These are phyloP conservation scores for Ulota crispa DNA, from an alignment of 225 moss, liverwort and hornwort genomes.

Conservation along the genomic window DNA sequence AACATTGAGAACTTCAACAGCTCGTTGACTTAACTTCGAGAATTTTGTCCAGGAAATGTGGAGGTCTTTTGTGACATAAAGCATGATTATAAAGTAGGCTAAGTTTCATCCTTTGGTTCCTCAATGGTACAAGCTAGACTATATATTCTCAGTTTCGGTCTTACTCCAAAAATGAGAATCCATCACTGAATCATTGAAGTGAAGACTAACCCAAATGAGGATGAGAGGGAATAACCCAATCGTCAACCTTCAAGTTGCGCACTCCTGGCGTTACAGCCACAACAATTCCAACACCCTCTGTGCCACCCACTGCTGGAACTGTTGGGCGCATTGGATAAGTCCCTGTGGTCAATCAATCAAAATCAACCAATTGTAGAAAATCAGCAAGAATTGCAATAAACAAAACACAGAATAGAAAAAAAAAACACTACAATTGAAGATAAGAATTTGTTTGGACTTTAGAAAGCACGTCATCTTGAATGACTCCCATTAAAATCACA, in stretches of 20 bases:
- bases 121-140: background rate
- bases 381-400: background rate
- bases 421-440: background rate
- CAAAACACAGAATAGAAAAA: background rate
- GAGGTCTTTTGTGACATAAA: background rate
- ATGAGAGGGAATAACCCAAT: conserved; percentile 86
- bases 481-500: background rate
- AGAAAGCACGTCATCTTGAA: background rate
- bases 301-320: conserved; percentile 81
- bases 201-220: conserved; percentile 63
- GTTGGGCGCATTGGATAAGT: conserved; percentile 78
- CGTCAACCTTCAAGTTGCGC: conserved; percentile 61
- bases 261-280: conserved; percentile 69
- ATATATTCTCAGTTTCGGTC: background rate
- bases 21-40: background rate
- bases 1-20: background rate
- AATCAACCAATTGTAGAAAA: conserved; percentile 16
- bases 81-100: background rate
- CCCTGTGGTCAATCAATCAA: conserved; percentile 48
- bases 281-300: conserved; percentile 78
- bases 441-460: background rate
- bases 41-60: background rate
- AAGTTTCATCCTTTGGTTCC: background rate
- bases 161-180: conserved; percentile 4
- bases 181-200: background rate